Evolutionary conservation across 768 basidiomycete species (phyloP).

Genomic region (Russula vinacea): DNA sequence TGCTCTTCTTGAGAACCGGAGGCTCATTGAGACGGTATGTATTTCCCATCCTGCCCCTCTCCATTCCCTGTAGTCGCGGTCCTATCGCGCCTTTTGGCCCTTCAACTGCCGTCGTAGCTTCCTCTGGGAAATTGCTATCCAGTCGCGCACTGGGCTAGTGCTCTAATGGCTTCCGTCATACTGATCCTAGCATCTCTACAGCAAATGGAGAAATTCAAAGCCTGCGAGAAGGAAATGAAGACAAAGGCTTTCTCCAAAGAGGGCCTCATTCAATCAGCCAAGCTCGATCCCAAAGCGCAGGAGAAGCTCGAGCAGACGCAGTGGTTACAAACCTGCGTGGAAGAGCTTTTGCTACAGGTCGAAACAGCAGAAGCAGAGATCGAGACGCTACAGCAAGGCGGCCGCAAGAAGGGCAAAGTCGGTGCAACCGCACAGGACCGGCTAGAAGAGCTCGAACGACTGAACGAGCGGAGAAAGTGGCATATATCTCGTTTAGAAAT

Average conservation of each 20-base stretch:
- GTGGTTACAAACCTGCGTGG: conserved; percentile 87
- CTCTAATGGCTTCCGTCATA: not conserved
- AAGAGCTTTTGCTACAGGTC: conserved; percentile 88
- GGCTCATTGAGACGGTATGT: conserved; percentile 93
- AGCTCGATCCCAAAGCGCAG: conserved; percentile 95
- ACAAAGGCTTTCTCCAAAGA: conserved; percentile 99
- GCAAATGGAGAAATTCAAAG: conserved; percentile 99
- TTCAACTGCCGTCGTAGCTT: not conserved
- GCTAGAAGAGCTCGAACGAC: conserved; percentile 74
- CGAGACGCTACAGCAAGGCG: conserved; percentile 69
- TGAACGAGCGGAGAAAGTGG: conserved; percentile 96
- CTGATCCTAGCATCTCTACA: conserved; percentile 40
- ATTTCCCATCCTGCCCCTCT: conserved; percentile 14
- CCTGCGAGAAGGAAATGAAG: conserved; percentile 99
- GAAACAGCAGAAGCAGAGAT: conserved; percentile 95
- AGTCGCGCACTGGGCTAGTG: not conserved
- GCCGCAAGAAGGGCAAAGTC: conserved; percentile 82
- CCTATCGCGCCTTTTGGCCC: not conserved
- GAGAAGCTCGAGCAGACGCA: conserved; percentile 86
- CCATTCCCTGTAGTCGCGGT: not conserved
- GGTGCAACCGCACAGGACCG: conserved; percentile 64
- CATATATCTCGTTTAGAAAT: conserved; percentile 91
- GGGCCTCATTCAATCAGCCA: conserved; percentile 89
- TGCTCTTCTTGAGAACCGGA: conserved; percentile 85
- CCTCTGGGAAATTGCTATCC: not conserved